Evolutionary conservation across 2,329 filamentous ascomycete species (phyloP).

Genomic region (Ambrosiella cleistominuta): DNA sequence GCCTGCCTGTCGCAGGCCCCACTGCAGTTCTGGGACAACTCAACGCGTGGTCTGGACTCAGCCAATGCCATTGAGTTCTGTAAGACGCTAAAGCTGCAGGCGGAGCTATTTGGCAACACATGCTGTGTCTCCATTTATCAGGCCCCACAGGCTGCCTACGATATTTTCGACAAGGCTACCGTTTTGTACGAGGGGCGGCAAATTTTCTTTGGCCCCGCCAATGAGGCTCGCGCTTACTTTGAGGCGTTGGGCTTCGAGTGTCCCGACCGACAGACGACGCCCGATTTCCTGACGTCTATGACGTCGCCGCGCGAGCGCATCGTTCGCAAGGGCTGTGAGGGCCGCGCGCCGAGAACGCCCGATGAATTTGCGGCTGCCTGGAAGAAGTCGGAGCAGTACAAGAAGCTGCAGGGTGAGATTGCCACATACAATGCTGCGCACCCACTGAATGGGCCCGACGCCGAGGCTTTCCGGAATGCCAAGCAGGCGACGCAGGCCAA

Average conservation of each 20-base stretch:
- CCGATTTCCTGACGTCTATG: constrained; percentile 57
- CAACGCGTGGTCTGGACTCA: constrained; percentile 54
- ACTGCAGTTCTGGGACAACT: constrained; percentile 55
- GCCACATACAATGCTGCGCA: constrained; percentile 33
- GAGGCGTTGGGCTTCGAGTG: constrained; percentile 49
- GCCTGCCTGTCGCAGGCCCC: constrained; percentile 40
- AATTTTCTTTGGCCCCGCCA: constrained; percentile 55
- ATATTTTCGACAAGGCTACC: constrained; percentile 56
- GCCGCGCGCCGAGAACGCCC: constrained; percentile 38
- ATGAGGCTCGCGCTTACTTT: constrained; percentile 45
- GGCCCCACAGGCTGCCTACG: constrained; percentile 50
- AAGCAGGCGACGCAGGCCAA: constrained; percentile 38
- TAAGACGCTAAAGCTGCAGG: constrained; percentile 49
- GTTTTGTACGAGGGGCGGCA: constrained; percentile 62
- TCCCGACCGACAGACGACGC: constrained; percentile 47
- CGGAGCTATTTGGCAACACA: constrained; percentile 48
- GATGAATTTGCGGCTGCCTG: constrained; percentile 43
- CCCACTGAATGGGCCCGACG: constrained; percentile 37
- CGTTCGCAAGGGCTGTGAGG: constrained; percentile 37
- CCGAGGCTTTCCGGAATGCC: constrained; percentile 37
- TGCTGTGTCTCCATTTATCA: constrained; percentile 61
- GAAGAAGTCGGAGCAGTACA: constrained; percentile 34
- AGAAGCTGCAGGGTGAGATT: constrained; percentile 30
- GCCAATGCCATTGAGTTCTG: constrained; percentile 62
- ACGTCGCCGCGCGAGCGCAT: constrained; percentile 41